Conservation (phyloP, 2,329 filamentous ascomycete genomes). For the Didymella keratinophila region DNA sequence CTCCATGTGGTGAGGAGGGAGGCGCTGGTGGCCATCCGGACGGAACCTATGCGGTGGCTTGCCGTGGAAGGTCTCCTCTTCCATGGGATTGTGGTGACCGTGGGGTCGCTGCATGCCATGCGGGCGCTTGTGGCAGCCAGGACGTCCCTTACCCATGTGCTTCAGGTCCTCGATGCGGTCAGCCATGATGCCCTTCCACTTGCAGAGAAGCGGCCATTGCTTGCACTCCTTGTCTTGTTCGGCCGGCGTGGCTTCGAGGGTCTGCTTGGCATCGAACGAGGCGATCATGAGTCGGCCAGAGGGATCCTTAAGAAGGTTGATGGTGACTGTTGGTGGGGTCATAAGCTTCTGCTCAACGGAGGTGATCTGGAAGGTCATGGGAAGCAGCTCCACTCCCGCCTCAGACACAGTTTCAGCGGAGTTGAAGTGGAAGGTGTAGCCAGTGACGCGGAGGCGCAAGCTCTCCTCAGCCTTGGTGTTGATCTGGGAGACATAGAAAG, state of each 20-base stretch:
- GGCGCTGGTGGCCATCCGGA: conserved; percentile 36
- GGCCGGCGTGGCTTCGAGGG: conserved; percentile 27
- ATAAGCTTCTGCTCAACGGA: conserved; percentile 45
- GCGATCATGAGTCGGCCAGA: conserved; percentile 50
- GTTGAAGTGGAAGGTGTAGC: conserved; percentile 47
- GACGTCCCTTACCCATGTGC: conserved; percentile 40
- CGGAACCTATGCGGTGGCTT: conserved; percentile 48
- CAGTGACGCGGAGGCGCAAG: conserved; percentile 47
- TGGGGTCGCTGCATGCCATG: conserved; percentile 37
- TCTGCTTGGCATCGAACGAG: conserved; percentile 42
- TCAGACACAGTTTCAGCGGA: conserved; percentile 47
- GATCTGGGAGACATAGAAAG: conserved; percentile 47
- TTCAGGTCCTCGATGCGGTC: conserved; percentile 48
- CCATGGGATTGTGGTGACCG: conserved; percentile 40
- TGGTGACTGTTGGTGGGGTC: conserved; percentile 43
- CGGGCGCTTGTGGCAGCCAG: conserved; percentile 44
- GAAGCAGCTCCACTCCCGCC: conserved; percentile 49
- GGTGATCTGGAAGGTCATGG: conserved; percentile 49
- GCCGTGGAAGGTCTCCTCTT: conserved; percentile 37
- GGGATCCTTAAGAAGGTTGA: conserved; percentile 50
- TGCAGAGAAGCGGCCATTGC: conserved; percentile 52
- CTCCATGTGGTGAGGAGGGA: conserved; percentile 32
- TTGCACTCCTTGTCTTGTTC: conserved; percentile 45
- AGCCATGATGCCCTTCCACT: conserved; percentile 51
- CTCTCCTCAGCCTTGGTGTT: conserved; percentile 36